Evolutionary conservation across 2,329 filamentous ascomycete genomes (phyloP), one percentile per base, ranked within the genome.

Genomic region (Aspergillus alliaceus): DNA sequence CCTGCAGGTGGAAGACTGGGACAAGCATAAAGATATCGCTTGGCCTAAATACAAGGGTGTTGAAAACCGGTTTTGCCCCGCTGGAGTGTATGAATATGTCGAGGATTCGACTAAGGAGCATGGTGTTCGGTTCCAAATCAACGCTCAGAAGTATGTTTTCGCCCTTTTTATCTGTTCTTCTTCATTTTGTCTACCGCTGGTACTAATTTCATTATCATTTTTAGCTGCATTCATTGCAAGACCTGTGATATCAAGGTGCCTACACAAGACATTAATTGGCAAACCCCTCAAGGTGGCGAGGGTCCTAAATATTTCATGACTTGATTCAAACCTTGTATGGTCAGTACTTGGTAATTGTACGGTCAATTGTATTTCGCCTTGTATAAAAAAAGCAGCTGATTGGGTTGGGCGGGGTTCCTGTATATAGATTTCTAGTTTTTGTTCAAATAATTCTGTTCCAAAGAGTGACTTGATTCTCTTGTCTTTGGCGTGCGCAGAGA

Each of bases 241-340:
- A 99, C 95, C 14, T 99, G 95, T 75, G 95, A 99, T 76, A 99
- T 99, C 80, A 99, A 99, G 80, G 93, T 91, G 15, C 95, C 95
- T 7, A 86, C 88, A 61, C 95, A 99, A 79, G 95, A 98, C 72
- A 98, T 99, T 77, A 97, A 96, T 76, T 96, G 91, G 91, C 86
- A 91, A 66, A 95, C 95, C 31, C 95, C 95, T 6, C 92, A 97
- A 73, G 93, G 95, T 64, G 95, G 93, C 51, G 95, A 88, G 69
- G 85, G 85, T 4, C 85, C 85, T 8, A 87, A 87, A 70, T 88
- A 88, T 67, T 80, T 82, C 53, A 80, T 87, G 76, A 88, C 85
- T 48, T 81, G 70, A 62, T 48, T 14, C 12, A 27, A n/a, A 3
- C 24, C 24, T 24, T 22, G 48, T 32, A 34, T 29, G 20, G 39